Evolutionary conservation across 495 filamentous ascomycete species (phyloP).

Genomic region (Pyrenula massariospora): DNA sequence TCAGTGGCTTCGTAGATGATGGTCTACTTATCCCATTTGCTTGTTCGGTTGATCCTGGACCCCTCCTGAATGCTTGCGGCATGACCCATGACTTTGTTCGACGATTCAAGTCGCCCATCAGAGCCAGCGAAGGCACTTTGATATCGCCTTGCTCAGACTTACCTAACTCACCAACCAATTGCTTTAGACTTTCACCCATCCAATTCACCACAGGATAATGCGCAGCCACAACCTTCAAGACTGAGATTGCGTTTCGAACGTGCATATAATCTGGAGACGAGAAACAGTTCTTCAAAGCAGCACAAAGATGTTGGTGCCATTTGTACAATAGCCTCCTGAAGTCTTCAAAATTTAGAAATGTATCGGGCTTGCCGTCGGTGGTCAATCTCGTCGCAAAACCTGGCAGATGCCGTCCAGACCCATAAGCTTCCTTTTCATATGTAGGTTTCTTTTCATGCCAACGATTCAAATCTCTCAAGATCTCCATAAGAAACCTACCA

Average conservation of each 20-base stretch:
- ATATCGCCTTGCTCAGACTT: slow-evolving; percentile 76
- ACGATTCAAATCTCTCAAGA: slow-evolving; percentile 61
- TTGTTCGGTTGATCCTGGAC: slow-evolving; percentile 9
- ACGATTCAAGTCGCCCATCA: slow-evolving; percentile 71
- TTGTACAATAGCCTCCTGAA: slow-evolving; percentile 76
- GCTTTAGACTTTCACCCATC: slow-evolving; percentile 63
- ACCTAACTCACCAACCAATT: slow-evolving; percentile 50
- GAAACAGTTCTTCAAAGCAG: slow-evolving; percentile 67
- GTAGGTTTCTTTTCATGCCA: slow-evolving; percentile 72
- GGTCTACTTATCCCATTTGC: slow-evolving; percentile 16
- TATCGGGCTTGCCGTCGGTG: slow-evolving; percentile 47
- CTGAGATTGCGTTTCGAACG: slow-evolving; percentile 85
- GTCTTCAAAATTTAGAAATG: slow-evolving; percentile 69
- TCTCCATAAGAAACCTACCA: slow-evolving; percentile 72
- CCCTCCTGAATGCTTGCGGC: slow-evolving; percentile 57
- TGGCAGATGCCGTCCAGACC: slow-evolving; percentile 46
- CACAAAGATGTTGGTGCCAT: slow-evolving; percentile 74
- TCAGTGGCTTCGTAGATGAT: slow-evolving; percentile 22
- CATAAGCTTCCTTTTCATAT: slow-evolving; percentile 73
- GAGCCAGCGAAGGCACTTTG: slow-evolving; percentile 75
- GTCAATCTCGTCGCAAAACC: slow-evolving; percentile 59
- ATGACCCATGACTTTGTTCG: slow-evolving; percentile 73
- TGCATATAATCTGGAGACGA: slow-evolving; percentile 88
- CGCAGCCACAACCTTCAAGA: slow-evolving; percentile 70
- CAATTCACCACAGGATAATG: slow-evolving; percentile 82